Percentiles rank a stretch among this genome's conserved stretches.
Conservation (phyloP, 208 protist genomes). For the Trypanosoma mega region DNA sequence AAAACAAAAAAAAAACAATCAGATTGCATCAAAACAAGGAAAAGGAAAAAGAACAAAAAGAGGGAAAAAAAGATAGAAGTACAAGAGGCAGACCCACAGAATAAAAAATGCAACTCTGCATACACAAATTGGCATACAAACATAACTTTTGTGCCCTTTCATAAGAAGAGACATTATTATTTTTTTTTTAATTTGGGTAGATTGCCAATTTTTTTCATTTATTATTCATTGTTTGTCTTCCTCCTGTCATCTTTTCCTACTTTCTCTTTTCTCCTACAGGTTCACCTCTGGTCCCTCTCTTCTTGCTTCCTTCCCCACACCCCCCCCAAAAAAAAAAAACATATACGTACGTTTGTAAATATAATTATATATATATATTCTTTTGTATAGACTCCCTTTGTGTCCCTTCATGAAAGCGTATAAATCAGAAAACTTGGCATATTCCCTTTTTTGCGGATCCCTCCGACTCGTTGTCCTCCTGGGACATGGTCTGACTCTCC, state of each 20-base stretch:
- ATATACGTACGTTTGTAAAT: constrained; percentile 3
- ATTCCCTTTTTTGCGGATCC: background rate
- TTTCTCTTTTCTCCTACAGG: too few species aligned
- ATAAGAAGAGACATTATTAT: too few species aligned
- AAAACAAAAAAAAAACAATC: too few species aligned
- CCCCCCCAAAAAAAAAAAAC: constrained; percentile 2
- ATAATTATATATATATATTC: constrained; percentile 18
- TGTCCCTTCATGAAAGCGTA: background rate
- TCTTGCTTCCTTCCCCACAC: background rate
- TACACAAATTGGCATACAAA: background rate
- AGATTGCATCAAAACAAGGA: too few species aligned
- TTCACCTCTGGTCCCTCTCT: too few species aligned
- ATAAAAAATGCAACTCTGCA: constrained; percentile 5
- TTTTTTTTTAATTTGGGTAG: too few species aligned
- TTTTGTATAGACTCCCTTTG: background rate
- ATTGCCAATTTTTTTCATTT: too few species aligned
- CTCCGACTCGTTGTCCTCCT: background rate
- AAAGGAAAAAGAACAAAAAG: too few species aligned
- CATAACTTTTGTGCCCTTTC: too few species aligned
- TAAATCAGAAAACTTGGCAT: constrained; percentile 18
- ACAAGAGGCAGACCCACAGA: background rate
- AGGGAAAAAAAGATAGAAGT: constrained; percentile 6
- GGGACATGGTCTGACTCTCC: background rate
- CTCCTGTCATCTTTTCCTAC: too few species aligned
- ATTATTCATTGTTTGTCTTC: too few species aligned